A percentile compares a stretch with the other conserved stretches of the same genome.
phyloP scores from a whole-genome alignment of 2,329 filamentous ascomycete species.

The Tolypocladium endophyticum region DNA sequence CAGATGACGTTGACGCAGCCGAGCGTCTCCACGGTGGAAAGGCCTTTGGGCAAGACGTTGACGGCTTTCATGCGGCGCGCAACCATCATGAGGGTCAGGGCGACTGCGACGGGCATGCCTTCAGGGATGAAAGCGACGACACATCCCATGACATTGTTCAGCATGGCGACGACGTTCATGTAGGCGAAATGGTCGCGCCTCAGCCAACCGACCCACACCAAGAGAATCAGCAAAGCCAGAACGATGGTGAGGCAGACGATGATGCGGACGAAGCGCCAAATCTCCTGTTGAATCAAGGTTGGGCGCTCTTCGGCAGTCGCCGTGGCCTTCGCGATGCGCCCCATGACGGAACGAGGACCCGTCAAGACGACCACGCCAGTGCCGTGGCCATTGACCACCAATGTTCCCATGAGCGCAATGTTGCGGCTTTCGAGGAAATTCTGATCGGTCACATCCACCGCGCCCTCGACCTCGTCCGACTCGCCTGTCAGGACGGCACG shows the following conservation, averaged over 20 bases:
- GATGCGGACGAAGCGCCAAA: slow-evolving; percentile 31
- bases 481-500: slow-evolving; percentile 30
- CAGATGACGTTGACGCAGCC: slow-evolving; percentile 34
- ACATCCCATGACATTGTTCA: slow-evolving; percentile 34
- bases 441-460: slow-evolving; percentile 25
- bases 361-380: slow-evolving; percentile 29
- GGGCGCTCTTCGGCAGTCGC: slow-evolving; percentile 24
- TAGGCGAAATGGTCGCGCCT: slow-evolving; percentile 22
- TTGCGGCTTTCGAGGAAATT: slow-evolving; percentile 33
- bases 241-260: slow-evolving; percentile 27
- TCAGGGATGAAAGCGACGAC: slow-evolving; percentile 29
- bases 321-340: slow-evolving; percentile 26
- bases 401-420: slow-evolving; percentile 31
- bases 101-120: slow-evolving; percentile 27
- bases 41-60: slow-evolving; percentile 29
- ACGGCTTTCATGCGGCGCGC: slow-evolving; percentile 30
- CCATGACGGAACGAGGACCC: slow-evolving; percentile 28
- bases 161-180: slow-evolving; percentile 31
- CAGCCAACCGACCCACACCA: slow-evolving; percentile 35
- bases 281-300: slow-evolving; percentile 30
- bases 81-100: slow-evolving; percentile 30
- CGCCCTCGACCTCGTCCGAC: slow-evolving; percentile 28
- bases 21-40: slow-evolving; percentile 30
- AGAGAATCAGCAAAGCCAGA: slow-evolving; percentile 27
- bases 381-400: slow-evolving; percentile 29